Conservation (phyloP, 2,329 filamentous ascomycete species). For the Gliomastix tumulicola region DNA sequence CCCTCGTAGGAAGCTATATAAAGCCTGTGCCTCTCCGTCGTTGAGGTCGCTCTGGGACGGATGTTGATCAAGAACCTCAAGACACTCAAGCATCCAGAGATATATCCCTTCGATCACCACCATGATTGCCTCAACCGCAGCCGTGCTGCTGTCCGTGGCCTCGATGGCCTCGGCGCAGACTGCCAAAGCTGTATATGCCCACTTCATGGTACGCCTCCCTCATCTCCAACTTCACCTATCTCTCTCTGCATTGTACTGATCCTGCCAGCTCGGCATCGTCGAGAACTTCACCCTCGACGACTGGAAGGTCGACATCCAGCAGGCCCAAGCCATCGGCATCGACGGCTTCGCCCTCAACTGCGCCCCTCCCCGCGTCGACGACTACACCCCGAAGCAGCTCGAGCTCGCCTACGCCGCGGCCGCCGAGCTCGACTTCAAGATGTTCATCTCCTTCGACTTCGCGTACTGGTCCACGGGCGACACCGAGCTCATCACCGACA, state of each 20-base stretch:
- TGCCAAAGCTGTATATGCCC: conserved; percentile 7
- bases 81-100: too few species aligned
- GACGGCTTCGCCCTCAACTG: conserved; percentile 14
- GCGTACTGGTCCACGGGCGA: conserved; percentile 13
- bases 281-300: conserved; percentile 10
- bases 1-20: too few species aligned
- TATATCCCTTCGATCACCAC: too few species aligned
- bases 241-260: background rate
- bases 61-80: too few species aligned
- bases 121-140: too few species aligned
- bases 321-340: conserved; percentile 12
- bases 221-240: background rate
- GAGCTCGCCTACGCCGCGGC: conserved; percentile 11
- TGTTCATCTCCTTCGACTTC: conserved; percentile 15
- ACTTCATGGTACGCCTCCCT: conserved; percentile 4
- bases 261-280: conserved; percentile 10
- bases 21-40: too few species aligned
- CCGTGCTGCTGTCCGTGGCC: conserved; percentile 1
- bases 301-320: conserved; percentile 10
- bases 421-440: conserved; percentile 8
- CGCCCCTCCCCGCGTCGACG: conserved; percentile 11
- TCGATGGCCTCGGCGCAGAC: background rate
- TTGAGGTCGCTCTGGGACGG: too few species aligned
- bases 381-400: conserved; percentile 11
- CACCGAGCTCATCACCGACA: conserved; percentile 8